phyloP scores from a whole-genome alignment of 768 basidiomycete species.

The Pilatotrama ljubarskyi region DNA sequence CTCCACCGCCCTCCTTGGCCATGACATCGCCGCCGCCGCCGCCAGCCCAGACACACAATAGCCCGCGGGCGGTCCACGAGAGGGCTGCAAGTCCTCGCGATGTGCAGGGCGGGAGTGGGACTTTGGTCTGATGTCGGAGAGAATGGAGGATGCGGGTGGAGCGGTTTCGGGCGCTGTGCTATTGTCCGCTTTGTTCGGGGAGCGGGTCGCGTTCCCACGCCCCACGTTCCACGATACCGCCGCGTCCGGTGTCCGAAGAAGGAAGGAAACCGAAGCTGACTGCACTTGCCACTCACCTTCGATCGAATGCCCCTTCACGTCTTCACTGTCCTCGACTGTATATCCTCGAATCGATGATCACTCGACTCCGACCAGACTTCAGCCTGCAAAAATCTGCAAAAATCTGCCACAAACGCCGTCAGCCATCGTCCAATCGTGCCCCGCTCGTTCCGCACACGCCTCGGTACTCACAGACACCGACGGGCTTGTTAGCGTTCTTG shows the following conservation, averaged over 20 bases:
- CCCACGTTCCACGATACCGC: conserved; percentile 29
- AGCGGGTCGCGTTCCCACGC: conserved; percentile 20
- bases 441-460: conserved; percentile 2
- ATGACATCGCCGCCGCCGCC: conserved; percentile 15
- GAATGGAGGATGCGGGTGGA: no score
- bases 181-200: conserved; percentile 15
- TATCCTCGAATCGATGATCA: conserved; percentile 18
- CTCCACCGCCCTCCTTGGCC: conserved; percentile 20
- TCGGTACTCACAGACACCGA: conserved; percentile 16
- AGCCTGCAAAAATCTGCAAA: conserved; percentile 18
- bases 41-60: background rate
- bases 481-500: conserved; percentile 21
- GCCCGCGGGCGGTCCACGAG: background rate
- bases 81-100: background rate
- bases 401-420: conserved; percentile 16
- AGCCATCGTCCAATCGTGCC: conserved; percentile 15
- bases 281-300: conserved; percentile 19
- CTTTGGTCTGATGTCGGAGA: background rate
- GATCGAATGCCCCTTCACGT: conserved; percentile 12
- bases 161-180: conserved; percentile 2
- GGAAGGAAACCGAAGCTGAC: conserved; percentile 18
- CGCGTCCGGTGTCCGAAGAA: background rate
- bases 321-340: conserved; percentile 16
- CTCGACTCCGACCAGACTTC: conserved; percentile 12
- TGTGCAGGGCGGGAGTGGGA: background rate